Conservation (phyloP, 331 rosid genomes). For the Saraca asoca region DNA sequence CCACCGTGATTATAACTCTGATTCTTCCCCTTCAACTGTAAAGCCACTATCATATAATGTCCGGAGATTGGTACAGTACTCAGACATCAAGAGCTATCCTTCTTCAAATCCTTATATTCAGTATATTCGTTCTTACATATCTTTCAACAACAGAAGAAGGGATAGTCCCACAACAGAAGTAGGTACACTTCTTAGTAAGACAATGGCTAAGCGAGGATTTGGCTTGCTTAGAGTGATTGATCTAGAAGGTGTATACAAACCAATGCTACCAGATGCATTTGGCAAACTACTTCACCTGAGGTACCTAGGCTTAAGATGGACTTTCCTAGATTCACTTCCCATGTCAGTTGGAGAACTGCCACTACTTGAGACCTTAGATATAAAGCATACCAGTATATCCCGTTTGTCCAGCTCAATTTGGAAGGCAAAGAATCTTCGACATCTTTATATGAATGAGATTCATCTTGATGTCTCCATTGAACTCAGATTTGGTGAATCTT, state of each 20-base stretch:
- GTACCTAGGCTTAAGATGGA: conserved; percentile 34
- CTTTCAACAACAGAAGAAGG: too few species aligned
- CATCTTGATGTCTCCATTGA: not conserved
- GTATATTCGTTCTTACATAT: too few species aligned
- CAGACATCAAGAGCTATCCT: too few species aligned
- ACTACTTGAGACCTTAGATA: conserved; percentile 14
- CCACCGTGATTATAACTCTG: too few species aligned
- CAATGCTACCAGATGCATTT: conserved; percentile 3
- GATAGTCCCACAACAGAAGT: too few species aligned
- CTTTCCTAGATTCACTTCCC: conserved; percentile 30
- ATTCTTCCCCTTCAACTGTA: too few species aligned
- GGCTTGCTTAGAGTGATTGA: conserved; percentile 28
- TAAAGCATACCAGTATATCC: conserved; percentile 31
- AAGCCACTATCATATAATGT: too few species aligned
- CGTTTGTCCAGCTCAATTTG: not conserved
- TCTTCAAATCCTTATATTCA: too few species aligned
- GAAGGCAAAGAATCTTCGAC: conserved; percentile 17
- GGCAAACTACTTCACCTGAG: not conserved
- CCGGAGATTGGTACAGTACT: too few species aligned
- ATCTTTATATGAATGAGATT: conserved; percentile 35
- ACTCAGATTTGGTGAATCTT: too few species aligned
- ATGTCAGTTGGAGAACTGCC: conserved; percentile 1
- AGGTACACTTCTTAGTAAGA: too few species aligned
- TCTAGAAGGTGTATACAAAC: conserved; percentile 36
- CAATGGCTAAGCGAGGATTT: too few species aligned